These are phyloP conservation scores for Oryza glumipatula DNA, from an alignment of 176 grass and related monocot genomes.

Conservation along the genomic window DNA sequence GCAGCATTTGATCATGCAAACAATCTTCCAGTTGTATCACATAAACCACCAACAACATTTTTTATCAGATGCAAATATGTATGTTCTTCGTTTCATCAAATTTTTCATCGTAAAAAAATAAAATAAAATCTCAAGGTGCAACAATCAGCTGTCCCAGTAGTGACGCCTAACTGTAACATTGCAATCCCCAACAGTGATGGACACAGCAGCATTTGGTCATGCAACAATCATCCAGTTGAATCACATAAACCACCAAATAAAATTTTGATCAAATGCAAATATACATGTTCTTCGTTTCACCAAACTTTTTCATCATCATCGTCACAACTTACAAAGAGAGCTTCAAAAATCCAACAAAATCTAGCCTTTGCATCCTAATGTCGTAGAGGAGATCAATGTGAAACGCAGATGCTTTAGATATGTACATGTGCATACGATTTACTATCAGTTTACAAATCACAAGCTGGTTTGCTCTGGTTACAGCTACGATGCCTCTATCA, in stretches of 20 bases:
- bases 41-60: background rate
- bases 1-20: background rate
- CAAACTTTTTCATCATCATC: background rate
- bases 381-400: background rate
- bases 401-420: background rate
- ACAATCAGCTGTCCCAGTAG: background rate
- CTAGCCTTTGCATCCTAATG: background rate
- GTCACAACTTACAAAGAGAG: background rate
- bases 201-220: background rate
- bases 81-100: slow-evolving; percentile 6
- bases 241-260: background rate
- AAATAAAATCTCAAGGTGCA: too few relatives aligned
- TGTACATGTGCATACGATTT: slow-evolving; percentile 6
- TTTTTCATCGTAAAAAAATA: background rate
- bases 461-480: slow-evolving; percentile 2
- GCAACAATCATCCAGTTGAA: background rate
- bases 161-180: background rate
- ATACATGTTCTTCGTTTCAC: background rate
- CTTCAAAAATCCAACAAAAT: background rate
- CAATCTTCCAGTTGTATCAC: background rate
- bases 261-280: background rate
- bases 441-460: background rate
- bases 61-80: background rate
- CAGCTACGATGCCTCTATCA: background rate
- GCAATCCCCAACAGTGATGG: background rate